Conservation (phyloP, 352 stramenopile species). For the Plasmopara viticola region DNA sequence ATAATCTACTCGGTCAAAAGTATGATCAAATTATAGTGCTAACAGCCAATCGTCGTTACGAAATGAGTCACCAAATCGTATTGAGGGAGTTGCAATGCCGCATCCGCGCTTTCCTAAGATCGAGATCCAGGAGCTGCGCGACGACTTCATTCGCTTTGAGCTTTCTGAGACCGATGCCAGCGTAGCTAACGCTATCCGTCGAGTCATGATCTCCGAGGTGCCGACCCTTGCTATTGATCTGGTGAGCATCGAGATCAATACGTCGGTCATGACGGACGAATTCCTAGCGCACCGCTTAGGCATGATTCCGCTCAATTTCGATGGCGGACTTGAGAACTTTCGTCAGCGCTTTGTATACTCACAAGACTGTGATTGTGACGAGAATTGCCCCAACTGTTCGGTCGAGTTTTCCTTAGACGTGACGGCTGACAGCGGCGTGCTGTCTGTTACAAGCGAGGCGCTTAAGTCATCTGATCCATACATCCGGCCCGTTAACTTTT, state of each 20-base stretch:
- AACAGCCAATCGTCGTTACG: background rate
- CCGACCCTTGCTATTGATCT: slow-evolving; percentile 98
- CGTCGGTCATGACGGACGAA: slow-evolving; percentile 97
- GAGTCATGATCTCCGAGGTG: slow-evolving; percentile 97
- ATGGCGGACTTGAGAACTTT: slow-evolving; percentile 83
- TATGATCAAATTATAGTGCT: background rate
- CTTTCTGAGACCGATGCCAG: slow-evolving; percentile 94
- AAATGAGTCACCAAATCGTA: background rate
- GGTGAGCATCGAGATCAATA: slow-evolving; percentile 97
- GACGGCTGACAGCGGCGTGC: slow-evolving; percentile 57
- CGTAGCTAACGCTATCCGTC: slow-evolving; percentile 95
- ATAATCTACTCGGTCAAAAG: background rate
- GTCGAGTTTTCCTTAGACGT: slow-evolving; percentile 97
- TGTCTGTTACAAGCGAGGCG: slow-evolving; percentile 69
- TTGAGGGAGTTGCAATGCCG: slow-evolving; percentile 37
- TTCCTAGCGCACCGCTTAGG: slow-evolving; percentile 97
- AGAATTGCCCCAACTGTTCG: slow-evolving; percentile 94
- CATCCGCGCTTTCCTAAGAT: slow-evolving; percentile 91
- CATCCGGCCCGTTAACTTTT: slow-evolving; percentile 82
- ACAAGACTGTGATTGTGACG: slow-evolving; percentile 90
- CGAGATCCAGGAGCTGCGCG: slow-evolving; percentile 90
- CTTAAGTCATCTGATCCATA: slow-evolving; percentile 83
- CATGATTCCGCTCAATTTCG: slow-evolving; percentile 93
- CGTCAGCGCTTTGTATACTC: slow-evolving; percentile 88
- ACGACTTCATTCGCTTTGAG: slow-evolving; percentile 96